A percentile compares a stretch with the other conserved stretches of the same genome.
Conservation (phyloP, 495 filamentous ascomycete species). For the Talaromyces thailandensis region DNA sequence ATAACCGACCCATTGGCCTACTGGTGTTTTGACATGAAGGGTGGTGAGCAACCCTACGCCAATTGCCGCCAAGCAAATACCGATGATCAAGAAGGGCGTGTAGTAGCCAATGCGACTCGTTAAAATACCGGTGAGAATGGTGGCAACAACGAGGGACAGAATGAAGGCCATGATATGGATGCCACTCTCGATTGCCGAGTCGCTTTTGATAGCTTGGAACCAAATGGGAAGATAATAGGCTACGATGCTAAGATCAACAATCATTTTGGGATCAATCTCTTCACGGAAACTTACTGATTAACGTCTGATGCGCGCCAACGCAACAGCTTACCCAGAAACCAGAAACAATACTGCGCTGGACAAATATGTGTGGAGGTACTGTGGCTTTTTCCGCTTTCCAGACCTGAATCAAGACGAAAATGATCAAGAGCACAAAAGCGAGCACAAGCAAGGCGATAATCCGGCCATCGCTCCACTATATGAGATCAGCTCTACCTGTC, state of each 20-base stretch:
- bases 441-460: slow-evolving; percentile 31
- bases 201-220: slow-evolving; percentile 25
- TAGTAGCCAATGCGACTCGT: slow-evolving; percentile 52
- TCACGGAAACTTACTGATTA: neutral
- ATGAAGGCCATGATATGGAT: slow-evolving; percentile 39
- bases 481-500: slow-evolving; percentile 27
- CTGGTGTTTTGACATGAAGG: slow-evolving; percentile 30
- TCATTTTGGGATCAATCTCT: slow-evolving; percentile 10
- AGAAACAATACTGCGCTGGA: slow-evolving; percentile 17
- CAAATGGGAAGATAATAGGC: slow-evolving; percentile 25
- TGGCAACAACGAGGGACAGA: slow-evolving; percentile 40
- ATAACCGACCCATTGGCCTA: slow-evolving; percentile 51
- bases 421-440: slow-evolving; percentile 22
- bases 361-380: slow-evolving; percentile 23
- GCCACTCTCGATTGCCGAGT: slow-evolving; percentile 18
- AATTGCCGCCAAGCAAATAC: slow-evolving; percentile 38
- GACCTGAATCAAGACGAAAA: slow-evolving; percentile 18
- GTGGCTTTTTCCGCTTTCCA: slow-evolving; percentile 34
- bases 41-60: slow-evolving; percentile 52
- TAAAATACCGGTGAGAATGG: slow-evolving; percentile 49
- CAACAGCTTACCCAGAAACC: slow-evolving; percentile 46
- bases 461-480: slow-evolving; percentile 24
- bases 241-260: slow-evolving; percentile 23
- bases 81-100: slow-evolving; percentile 43
- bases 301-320: slow-evolving; percentile 44